A percentile compares a stretch with the other conserved stretches of the same genome.
Evolutionary conservation across 2,329 filamentous ascomycete species (phyloP).

Genomic region (Monosporascus sp.): DNA sequence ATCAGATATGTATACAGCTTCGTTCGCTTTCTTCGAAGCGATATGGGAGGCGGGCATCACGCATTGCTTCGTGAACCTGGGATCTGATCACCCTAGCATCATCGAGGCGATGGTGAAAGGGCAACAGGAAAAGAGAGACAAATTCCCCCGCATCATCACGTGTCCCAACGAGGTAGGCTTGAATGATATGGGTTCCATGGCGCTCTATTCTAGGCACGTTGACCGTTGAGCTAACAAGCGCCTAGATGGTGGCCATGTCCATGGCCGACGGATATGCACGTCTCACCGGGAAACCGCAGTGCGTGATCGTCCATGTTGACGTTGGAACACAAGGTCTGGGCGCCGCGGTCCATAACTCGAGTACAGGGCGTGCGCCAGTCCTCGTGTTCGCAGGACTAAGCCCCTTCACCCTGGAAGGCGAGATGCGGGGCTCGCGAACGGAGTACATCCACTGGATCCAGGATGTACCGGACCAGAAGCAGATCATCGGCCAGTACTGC

Average conservation of each 20-base stretch:
- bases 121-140: slow-evolving; percentile 57
- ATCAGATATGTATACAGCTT: slow-evolving; percentile 52
- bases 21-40: slow-evolving; percentile 61
- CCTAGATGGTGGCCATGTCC: slow-evolving; percentile 75
- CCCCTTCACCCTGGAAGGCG: slow-evolving; percentile 71
- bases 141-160: slow-evolving; percentile 70
- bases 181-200: neutral
- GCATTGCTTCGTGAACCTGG: slow-evolving; percentile 55
- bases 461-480: slow-evolving; percentile 75
- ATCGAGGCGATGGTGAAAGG: slow-evolving; percentile 77
- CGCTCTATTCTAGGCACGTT: neutral
- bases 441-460: slow-evolving; percentile 88
- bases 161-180: slow-evolving; percentile 67
- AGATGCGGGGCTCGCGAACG: slow-evolving; percentile 69
- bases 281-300: slow-evolving; percentile 65
- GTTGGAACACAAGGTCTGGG: slow-evolving; percentile 76
- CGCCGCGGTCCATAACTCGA: slow-evolving; percentile 75
- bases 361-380: slow-evolving; percentile 66
- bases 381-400: slow-evolving; percentile 74
- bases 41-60: slow-evolving; percentile 31
- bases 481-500: slow-evolving; percentile 80
- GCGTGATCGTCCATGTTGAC: slow-evolving; percentile 75
- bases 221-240: neutral
- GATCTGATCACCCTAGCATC: slow-evolving; percentile 70
- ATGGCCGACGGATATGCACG: slow-evolving; percentile 80